A percentile compares a stretch with the other conserved stretches of the same genome.
phyloP scores from a whole-genome alignment of 2,329 filamentous ascomycete species.

The Cladorrhinum sp. region DNA sequence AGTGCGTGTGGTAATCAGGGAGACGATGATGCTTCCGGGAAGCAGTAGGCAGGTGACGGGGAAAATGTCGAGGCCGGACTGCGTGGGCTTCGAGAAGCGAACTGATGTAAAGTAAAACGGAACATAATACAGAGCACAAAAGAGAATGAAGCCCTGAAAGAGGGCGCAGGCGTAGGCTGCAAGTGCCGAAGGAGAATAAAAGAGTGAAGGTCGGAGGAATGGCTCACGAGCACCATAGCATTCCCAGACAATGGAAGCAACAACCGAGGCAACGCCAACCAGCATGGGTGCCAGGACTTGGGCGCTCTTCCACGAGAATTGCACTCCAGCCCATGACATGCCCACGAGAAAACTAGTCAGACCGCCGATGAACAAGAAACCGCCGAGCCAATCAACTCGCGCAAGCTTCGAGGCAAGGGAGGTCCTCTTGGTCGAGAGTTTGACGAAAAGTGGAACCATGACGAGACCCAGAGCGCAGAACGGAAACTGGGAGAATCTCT shows the following conservation, averaged over 20 bases:
- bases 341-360: constrained; percentile 45
- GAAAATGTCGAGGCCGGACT: constrained; percentile 36
- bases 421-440: constrained; percentile 35
- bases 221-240: constrained; percentile 31
- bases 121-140: constrained; percentile 34
- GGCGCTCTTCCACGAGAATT: constrained; percentile 41
- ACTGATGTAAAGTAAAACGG: constrained; percentile 40
- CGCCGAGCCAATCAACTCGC: constrained; percentile 46
- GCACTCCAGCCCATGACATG: constrained; percentile 46
- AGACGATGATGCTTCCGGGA: constrained; percentile 33
- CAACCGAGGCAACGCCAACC: constrained; percentile 40
- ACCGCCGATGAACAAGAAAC: constrained; percentile 42
- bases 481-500: constrained; percentile 32
- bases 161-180: constrained; percentile 33
- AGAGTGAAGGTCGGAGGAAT: constrained; percentile 33
- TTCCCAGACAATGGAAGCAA: constrained; percentile 39
- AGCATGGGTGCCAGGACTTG: constrained; percentile 43
- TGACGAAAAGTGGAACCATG: constrained; percentile 41
- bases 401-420: constrained; percentile 34
- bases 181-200: constrained; percentile 30
- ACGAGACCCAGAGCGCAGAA: constrained; percentile 41
- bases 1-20: constrained; percentile 31
- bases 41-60: constrained; percentile 34
- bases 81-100: constrained; percentile 32
- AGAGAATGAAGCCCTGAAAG: constrained; percentile 35